phyloP scores from a whole-genome alignment of 139 green algal species.

The Auxenochlorella pyrenoidosa region DNA sequence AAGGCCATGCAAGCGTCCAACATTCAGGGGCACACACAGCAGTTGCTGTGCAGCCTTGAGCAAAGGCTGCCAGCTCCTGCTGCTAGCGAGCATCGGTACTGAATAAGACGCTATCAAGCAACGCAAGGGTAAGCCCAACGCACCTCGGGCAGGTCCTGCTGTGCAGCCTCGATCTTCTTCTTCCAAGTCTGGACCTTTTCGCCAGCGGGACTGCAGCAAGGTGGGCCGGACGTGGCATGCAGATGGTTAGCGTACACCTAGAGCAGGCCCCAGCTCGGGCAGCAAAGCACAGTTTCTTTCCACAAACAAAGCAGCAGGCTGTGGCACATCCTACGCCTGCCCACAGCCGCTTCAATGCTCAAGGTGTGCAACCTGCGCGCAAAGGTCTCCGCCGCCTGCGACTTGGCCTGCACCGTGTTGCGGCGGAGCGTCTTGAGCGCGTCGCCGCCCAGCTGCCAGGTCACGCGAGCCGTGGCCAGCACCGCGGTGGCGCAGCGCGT shows the following conservation, averaged over 20 bases:
- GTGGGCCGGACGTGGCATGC: not conserved
- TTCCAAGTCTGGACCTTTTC: slow-evolving; percentile 21
- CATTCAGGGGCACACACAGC: no score
- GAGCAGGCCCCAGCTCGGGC: no score
- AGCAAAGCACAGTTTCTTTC: no score
- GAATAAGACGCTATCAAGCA: no score
- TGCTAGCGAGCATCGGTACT: no score
- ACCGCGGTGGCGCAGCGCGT: slow-evolving; percentile 25
- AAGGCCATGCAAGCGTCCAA: no score
- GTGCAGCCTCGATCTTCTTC: slow-evolving; percentile 2
- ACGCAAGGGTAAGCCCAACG: no score
- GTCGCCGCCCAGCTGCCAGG: slow-evolving; percentile 27
- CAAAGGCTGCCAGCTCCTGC: no score
- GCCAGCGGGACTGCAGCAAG: slow-evolving; percentile 7
- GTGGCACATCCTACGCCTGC: no score
- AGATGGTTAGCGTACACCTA: not conserved
- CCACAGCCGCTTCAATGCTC: no score
- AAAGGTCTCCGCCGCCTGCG: not conserved
- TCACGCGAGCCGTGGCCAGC: slow-evolving; percentile 1
- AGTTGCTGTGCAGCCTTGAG: no score
- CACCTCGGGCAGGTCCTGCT: slow-evolving; percentile 46
- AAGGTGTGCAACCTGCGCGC: not conserved
- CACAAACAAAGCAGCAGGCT: no score
- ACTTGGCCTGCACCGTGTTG: not conserved
- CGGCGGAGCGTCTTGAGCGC: not conserved